These are phyloP conservation scores for Hericium coralloides DNA, from an alignment of 768 basidiomycete species.

Conservation along the genomic window DNA sequence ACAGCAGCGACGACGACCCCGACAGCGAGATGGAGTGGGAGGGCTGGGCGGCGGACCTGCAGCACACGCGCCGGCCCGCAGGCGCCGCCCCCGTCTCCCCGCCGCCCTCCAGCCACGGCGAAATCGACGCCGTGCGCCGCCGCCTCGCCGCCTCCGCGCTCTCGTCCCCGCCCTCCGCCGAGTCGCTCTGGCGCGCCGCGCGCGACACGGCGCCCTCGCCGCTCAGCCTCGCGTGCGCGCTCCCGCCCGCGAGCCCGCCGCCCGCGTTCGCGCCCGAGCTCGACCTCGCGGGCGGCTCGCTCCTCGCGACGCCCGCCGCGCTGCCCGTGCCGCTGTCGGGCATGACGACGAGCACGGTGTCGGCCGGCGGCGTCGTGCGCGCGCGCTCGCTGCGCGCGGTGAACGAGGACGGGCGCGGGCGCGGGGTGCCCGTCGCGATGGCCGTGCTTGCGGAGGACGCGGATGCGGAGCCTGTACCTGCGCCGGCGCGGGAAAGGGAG, in stretches of 20 bases:
- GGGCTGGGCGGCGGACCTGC: slow-evolving; percentile 15
- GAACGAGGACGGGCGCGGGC: slow-evolving; percentile 8
- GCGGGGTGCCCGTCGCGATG: slow-evolving; percentile 12
- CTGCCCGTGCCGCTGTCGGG: slow-evolving; percentile 10
- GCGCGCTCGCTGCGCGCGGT: slow-evolving; percentile 9
- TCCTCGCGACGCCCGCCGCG: slow-evolving; percentile 7
- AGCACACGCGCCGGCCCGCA: slow-evolving; percentile 6
- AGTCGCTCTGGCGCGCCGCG: not conserved
- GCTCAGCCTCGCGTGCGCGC: not conserved
- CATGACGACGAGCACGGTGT: slow-evolving; percentile 14
- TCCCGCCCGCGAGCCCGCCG: not conserved
- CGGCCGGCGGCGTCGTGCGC: slow-evolving; percentile 11
- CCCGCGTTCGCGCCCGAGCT: not conserved
- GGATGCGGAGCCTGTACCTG: not conserved
- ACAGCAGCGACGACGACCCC: slow-evolving; percentile 3
- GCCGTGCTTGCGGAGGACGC: slow-evolving; percentile 1
- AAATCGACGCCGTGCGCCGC: not conserved
- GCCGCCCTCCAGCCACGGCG: not conserved
- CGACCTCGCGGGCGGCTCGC: slow-evolving; percentile 1
- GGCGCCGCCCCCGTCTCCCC: not conserved
- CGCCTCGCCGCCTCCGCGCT: not conserved
- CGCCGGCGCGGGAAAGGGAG: not conserved
- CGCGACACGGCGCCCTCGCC: not conserved
- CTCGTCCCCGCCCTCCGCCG: slow-evolving; percentile 2
- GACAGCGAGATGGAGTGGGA: slow-evolving; percentile 19